Evolutionary conservation across 805 yeast species (phyloP), one percentile per base, ranked within the genome.

Genomic region (Myxozyma sirexii): DNA sequence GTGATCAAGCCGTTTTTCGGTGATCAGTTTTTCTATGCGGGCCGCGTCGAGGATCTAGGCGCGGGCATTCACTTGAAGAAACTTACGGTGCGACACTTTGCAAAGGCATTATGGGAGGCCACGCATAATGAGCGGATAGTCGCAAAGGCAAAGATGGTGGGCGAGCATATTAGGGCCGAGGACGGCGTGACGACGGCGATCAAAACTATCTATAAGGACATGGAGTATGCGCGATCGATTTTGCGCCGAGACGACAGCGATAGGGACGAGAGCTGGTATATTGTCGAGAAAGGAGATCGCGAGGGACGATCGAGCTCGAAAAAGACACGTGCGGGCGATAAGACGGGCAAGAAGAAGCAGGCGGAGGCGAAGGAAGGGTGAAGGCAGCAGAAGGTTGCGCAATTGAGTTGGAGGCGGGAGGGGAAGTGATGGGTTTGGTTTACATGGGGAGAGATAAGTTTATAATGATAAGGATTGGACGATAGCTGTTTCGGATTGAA

Each of bases 1-100:
- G 81, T 93, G 35, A 84, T 93, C 67, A 93, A 92, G 72, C 98
- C 98, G 1, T 93, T 93, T 70, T 93, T 93, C 72, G 98, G 97
- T 0, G 98, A 93, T 73, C 98, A 93, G 74, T 92, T 89, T 70
- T 93, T 93, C 71, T 93, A 89, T 72, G 97, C 96, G 0, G 78
- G 82, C 23, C 79, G 97, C 59, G 87, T 93, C 1, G 96, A 90
- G 66, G 97, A 91, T 61, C 78, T 90, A 38, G 97, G 97, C 0
- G 93, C 83, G 24, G 98, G 98, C 1, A 66, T 91, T 10, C 80
- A 82, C 1, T 73, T 93, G 63, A 83, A 80, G 71, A 85, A 88
- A 67, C 77, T 93, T 67, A 90, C 87, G 65, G 79, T 80, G 27
- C 80, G 80, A 60, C 78, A 83, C 0, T 76, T 93, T 57, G 75